Evolutionary conservation across 257 asterid genomes (phyloP).

Genomic region (Solanum verrucosum): DNA sequence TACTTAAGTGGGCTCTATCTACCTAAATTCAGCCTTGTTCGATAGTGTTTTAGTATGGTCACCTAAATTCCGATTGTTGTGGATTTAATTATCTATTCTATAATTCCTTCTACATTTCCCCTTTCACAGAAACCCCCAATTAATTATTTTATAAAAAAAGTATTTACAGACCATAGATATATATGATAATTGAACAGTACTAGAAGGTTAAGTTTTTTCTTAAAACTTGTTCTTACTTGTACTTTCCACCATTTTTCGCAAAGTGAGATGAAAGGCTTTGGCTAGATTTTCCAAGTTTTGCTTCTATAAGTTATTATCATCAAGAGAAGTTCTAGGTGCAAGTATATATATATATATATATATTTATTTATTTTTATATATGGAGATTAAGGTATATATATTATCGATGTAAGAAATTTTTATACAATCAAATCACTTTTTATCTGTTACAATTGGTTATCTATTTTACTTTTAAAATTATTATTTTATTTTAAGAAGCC

Average conservation of each 20-base stretch:
- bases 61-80: background rate
- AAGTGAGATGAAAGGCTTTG: background rate
- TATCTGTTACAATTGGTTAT: background rate
- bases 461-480: background rate
- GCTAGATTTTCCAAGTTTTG: no score
- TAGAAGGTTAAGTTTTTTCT: background rate
- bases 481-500: background rate
- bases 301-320: background rate
- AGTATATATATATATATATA: no score
- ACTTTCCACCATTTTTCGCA: background rate
- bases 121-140: background rate
- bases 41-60: background rate
- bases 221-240: background rate
- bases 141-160: background rate
- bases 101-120: background rate
- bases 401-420: no score
- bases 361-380: no score
- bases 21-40: background rate
- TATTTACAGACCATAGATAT: background rate
- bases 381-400: background rate
- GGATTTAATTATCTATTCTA: background rate
- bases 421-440: no score
- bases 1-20: background rate
- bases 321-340: background rate
- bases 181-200: background rate